Conservation (phyloP, 2,329 filamentous ascomycete genomes). For the Cladophialophora immunda region DNA sequence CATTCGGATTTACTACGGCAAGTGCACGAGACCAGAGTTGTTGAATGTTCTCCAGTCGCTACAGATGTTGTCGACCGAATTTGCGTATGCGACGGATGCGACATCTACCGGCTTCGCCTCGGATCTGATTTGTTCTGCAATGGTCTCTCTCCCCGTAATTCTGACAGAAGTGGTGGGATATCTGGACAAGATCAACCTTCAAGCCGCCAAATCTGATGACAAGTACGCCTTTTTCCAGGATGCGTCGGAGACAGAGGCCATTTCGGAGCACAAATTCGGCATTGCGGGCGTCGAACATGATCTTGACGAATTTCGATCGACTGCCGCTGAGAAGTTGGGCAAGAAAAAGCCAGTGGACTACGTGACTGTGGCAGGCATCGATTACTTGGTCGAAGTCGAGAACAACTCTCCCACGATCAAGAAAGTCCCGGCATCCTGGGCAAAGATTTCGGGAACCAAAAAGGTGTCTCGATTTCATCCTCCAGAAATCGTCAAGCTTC, state of each 20-base stretch:
- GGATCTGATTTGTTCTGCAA: slow-evolving; percentile 71
- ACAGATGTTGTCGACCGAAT: slow-evolving; percentile 81
- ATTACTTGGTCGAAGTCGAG: slow-evolving; percentile 91
- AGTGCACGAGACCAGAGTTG: slow-evolving; percentile 89
- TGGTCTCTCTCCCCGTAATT: slow-evolving; percentile 80
- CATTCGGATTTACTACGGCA: slow-evolving; percentile 96
- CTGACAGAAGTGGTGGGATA: slow-evolving; percentile 75
- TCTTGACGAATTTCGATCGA: slow-evolving; percentile 76
- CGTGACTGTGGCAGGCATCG: slow-evolving; percentile 85
- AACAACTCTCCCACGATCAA: slow-evolving; percentile 77
- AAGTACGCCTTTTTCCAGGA: slow-evolving; percentile 95
- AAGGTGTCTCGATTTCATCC: slow-evolving; percentile 92
- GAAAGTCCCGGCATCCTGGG: slow-evolving; percentile 91
- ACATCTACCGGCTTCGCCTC: slow-evolving; percentile 78
- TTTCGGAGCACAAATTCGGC: slow-evolving; percentile 85
- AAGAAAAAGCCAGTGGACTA: slow-evolving; percentile 77
- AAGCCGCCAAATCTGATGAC: slow-evolving; percentile 85
- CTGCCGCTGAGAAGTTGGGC: slow-evolving; percentile 75
- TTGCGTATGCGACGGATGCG: slow-evolving; percentile 70
- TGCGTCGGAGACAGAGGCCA: slow-evolving; percentile 84
- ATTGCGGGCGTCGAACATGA: slow-evolving; percentile 94
- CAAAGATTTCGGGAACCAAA: slow-evolving; percentile 94
- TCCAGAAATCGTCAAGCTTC: slow-evolving; percentile 82
- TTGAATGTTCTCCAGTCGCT: slow-evolving; percentile 84
- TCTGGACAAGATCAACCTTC: slow-evolving; percentile 83